Evolutionary conservation across 2,329 filamentous ascomycete genomes (phyloP), one percentile per base, ranked within the genome.

Genomic region (Penicillium sp.): DNA sequence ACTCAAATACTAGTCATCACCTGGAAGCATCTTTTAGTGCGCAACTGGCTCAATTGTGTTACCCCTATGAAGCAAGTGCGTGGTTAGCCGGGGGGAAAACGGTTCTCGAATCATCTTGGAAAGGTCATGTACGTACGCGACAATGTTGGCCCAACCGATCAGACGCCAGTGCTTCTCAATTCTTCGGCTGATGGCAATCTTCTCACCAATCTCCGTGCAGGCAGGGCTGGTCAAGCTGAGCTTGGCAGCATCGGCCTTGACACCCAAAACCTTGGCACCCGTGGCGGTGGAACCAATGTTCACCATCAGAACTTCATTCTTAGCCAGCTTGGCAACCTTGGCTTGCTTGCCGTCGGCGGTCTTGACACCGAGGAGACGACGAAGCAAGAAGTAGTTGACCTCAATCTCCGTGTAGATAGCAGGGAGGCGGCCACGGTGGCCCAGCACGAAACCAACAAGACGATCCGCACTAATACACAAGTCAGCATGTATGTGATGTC

Each of bases 261-360:
- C 94, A 64, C 89, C 91, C 50, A 93, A 82, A 46, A 98, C 89
- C 82, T 97, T 98, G 59, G 93, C 93, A 73, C 93, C 93, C 11
- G 91, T 96, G 40, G 93, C 94, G 8, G 91, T 97, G 34, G 89
- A 95, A 53, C 93, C 93, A 68, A 98, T 98, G 79, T 98, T 98
- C 58, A 98, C 93, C 93, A 98, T 97, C 73, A 98, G 85, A 65
- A 97, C 90, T 73, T 98, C 93, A 75, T 95, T 96, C 84, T 97
- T 98, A 49, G 90, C 79, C 57, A 98, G 80, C 78, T 98, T 98
- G 63, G 90, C 90, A 59, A 98, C 93, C 85, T 98, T 98, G 66
- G 91, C 91, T 75, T 97, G 93, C 80, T 98, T 98, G 69, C 93
- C 93, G 61, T 98, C 93, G 54, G 91, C 90, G 40, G 93, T 95